Evolutionary conservation across 768 basidiomycete genomes (phyloP), one percentile per base, ranked within the genome.

Genomic region (Serendipita sp.): DNA sequence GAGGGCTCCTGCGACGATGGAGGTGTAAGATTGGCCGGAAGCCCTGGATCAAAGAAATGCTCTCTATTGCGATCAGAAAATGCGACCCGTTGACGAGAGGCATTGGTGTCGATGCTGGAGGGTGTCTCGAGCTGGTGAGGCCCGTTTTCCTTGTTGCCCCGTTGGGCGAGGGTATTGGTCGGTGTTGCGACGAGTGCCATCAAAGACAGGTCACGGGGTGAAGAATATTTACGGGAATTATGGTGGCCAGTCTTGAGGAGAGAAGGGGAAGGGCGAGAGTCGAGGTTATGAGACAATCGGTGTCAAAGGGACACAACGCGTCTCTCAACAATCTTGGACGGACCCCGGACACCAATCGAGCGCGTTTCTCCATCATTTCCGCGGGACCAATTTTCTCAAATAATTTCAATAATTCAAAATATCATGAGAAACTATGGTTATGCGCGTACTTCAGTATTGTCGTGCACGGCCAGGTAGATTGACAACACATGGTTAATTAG

Each of bases 141-240:
- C 42, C 74, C 71, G 67, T 76, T 77, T 65, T 82, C 82, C 69
- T 82, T 83, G 69, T 83, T 79, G 26, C 66, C 67, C 61, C 78
- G 72, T 63, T 82, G 83, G 20, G n/a, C 9, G 26, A 48, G 26
- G 20, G 45, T 28, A 48, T 48, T 48, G 45, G 20, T 48, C n/a
- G 45, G 45, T 9, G 45, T 48, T 48, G 45, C n/a, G 45, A 48
- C 45, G 45, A 48, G 45, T 28, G 45, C 45, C 45, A 48, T 48
- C 45, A 48, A 48, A 9, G 45, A 20, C 45, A 20, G n/a, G 17
- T 48, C 45, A 48, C 34, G 4, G 7, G 20, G n/a, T 17, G 26
- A 48, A 17, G n/a, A 48, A 48, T 28, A 20, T 28, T 20, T 28
- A 48, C 9, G 26, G 45, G 9, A 48, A 48, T 20, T 48, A 20